Evolutionary conservation across 257 asterid genomes (phyloP).

Genomic region (Nicotiana paniculata): DNA sequence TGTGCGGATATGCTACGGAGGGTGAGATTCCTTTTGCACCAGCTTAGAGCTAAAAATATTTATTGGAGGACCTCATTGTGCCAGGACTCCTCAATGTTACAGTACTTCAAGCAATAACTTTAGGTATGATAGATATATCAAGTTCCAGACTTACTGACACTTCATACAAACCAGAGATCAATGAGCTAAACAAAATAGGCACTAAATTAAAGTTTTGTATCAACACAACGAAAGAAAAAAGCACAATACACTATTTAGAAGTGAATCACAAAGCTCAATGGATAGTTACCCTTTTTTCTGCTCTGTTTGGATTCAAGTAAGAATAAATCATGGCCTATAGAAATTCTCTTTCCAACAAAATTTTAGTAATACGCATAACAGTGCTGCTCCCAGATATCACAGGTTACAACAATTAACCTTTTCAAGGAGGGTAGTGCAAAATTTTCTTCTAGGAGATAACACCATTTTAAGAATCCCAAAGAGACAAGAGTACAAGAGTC

Average conservation of each 20-base stretch:
- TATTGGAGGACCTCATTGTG: not conserved
- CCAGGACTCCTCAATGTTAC: not conserved
- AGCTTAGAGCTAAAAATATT: not conserved
- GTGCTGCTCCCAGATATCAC: not conserved
- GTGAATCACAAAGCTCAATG: not conserved
- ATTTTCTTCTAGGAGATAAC: not conserved
- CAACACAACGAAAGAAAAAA: not conserved
- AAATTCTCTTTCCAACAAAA: not conserved
- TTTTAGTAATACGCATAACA: not conserved
- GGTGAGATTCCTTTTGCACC: not conserved
- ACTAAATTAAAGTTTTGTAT: not conserved
- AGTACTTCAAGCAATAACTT: not conserved
- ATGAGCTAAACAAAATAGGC: not conserved
- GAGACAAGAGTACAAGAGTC: not conserved
- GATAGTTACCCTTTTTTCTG: not conserved
- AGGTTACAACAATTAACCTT: not conserved
- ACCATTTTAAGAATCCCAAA: not conserved
- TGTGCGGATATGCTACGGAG: not conserved
- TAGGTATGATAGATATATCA: not conserved
- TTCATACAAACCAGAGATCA: not conserved
- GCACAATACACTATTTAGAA: not conserved
- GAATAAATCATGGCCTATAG: not conserved
- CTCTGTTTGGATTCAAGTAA: not conserved
- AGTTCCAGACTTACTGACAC: not conserved
- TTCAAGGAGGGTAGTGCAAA: not conserved